Base-by-base conservation (phyloP, 441 rosid species). In the Gossypium lobatum region DNA sequence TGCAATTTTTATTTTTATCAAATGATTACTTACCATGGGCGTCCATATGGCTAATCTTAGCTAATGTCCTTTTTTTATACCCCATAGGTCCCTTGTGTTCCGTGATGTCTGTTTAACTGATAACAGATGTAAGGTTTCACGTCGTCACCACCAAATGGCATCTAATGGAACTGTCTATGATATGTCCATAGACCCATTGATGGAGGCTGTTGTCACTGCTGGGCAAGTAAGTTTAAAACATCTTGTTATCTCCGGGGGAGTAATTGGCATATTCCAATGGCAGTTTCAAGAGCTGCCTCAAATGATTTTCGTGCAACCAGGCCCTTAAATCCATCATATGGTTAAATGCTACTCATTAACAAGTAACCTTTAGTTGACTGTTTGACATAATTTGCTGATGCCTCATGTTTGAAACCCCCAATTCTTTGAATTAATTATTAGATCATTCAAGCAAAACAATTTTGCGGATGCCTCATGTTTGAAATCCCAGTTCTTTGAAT, bases 131-230 rank as follows among this genome's bases (percentile, higher is more conserved):
- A 84, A 79, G 70, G 76, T 84, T 78, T 85, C 78, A 46, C 89
- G 85, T 71, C 84, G 89, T 81, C 87, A 86, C 77, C 88, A 87
- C 73, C 95, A 85, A 81, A 76, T 78, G 83, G 91, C 90, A 59
- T 93, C 93, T 79, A 80, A 82, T 69, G 98, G 97, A 83, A 91
- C 90, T 64, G 88, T 93, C 46, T 88, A 87, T 79, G 97, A 93
- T 84, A 86, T 93, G 93, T 89, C 86, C 80, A 71, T 87, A 74
- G 97, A 91, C 83, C 87, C 85, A 74, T 80, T 78, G 76, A 80
- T 81, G 83, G 83, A 85, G 66, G 81, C 82, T 78, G 98, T 83
- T 72, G 86, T 91, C 72, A 87, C 96, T 7, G 97, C 91, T 71
- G 98, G 97, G 68, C 91, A 88, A 90, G 98, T 91, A 85, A 52